Conservation (phyloP, 2,329 filamentous ascomycete genomes). For the Xylaria polymorpha region DNA sequence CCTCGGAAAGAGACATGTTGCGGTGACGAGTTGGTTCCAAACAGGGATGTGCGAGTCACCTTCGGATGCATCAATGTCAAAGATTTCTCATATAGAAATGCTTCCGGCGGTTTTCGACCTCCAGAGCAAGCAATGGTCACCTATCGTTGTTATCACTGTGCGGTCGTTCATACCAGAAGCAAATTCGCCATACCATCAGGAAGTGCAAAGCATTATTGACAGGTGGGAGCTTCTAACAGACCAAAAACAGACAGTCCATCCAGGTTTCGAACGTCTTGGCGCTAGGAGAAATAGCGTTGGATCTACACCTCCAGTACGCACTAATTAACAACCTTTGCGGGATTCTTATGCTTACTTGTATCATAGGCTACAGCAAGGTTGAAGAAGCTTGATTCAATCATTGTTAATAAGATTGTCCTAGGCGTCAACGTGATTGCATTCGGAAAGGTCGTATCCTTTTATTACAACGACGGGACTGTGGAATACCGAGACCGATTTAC, state of each 20-base stretch:
- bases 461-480: slow-evolving; percentile 82
- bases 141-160: slow-evolving; percentile 76
- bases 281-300: slow-evolving; percentile 66
- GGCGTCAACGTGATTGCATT: slow-evolving; percentile 75
- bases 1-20: slow-evolving; percentile 67
- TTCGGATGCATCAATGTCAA: slow-evolving; percentile 64
- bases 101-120: slow-evolving; percentile 73
- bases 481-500: slow-evolving; percentile 82
- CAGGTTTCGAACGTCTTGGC: slow-evolving; percentile 81
- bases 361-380: slow-evolving; percentile 55
- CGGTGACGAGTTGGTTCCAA: slow-evolving; percentile 68
- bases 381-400: slow-evolving; percentile 73
- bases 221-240: slow-evolving; percentile 83
- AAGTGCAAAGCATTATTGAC: slow-evolving; percentile 79
- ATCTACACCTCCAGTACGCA: slow-evolving; percentile 39
- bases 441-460: slow-evolving; percentile 77
- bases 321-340: slow-evolving; percentile 6
- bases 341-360: slow-evolving; percentile 32
- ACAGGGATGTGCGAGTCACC: slow-evolving; percentile 57
- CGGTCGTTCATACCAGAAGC: slow-evolving; percentile 71
- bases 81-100: slow-evolving; percentile 80
- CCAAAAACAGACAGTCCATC: slow-evolving; percentile 73
- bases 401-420: slow-evolving; percentile 77
- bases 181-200: slow-evolving; percentile 69
- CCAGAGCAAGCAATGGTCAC: slow-evolving; percentile 63